These are phyloP conservation scores for Amyloporia xantha DNA, from an alignment of 768 basidiomycete genomes.

Conservation along the genomic window DNA sequence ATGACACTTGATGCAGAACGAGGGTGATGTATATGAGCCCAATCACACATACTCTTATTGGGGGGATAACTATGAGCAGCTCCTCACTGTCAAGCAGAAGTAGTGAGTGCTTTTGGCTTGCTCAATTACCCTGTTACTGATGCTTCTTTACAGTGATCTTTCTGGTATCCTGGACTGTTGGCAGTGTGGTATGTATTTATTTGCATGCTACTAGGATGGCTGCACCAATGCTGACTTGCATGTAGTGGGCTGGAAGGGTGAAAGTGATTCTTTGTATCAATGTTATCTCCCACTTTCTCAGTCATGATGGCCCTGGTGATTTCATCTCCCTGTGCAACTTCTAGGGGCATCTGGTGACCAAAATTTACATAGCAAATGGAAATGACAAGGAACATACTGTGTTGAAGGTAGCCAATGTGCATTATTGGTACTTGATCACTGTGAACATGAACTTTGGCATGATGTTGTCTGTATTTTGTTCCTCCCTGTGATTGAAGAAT, in stretches of 20 bases:
- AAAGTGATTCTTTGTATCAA: constrained; percentile 13
- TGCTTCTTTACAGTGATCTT: constrained; percentile 20
- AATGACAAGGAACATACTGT: too few species aligned
- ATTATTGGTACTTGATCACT: too few species aligned
- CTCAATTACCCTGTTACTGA: neutral
- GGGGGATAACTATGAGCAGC: constrained; percentile 27
- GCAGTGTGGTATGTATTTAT: constrained; percentile 26
- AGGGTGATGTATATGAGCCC: constrained; percentile 30
- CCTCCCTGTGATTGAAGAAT: too few species aligned
- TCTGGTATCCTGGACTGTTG: constrained; percentile 25
- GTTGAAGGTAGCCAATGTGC: too few species aligned
- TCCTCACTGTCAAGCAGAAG: constrained; percentile 27
- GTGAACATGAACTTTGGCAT: too few species aligned
- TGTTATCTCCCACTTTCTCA: constrained; percentile 14
- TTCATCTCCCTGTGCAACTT: too few species aligned
- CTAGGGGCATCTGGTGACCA: too few species aligned
- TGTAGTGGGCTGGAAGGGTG: constrained; percentile 27
- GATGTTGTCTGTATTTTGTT: too few species aligned
- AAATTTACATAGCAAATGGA: too few species aligned
- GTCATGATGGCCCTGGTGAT: too few species aligned
- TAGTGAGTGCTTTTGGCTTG: constrained; percentile 21
- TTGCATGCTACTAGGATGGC: neutral
- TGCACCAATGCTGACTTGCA: neutral
- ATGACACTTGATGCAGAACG: constrained; percentile 25
- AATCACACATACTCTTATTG: constrained; percentile 27